Base-by-base conservation (phyloP, 116 monocot genomes). In the Papilionanthe hybrid region DNA sequence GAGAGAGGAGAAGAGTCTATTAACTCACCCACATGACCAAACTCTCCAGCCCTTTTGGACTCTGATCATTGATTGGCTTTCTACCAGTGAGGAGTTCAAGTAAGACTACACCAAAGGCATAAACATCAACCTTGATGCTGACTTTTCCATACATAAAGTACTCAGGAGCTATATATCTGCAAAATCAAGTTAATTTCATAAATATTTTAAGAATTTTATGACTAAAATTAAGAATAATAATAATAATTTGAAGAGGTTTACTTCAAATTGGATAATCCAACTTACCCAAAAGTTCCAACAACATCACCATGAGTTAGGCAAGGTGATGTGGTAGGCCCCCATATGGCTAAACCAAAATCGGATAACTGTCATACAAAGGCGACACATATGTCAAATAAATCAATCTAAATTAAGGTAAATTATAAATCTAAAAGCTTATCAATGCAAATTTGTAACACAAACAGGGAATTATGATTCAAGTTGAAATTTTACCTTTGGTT, bases 91-190 rank as follows among this genome's bases (percentile, higher is more conserved):
- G 63, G 25, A 99, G 84, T 74, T 99, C 95, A 37, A 95, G 93
- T 20, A 99, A 86, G 57, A 99, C 91, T 41, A 99, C 95, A 3
- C 99, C 99, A 58, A 91, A 95, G 20, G 99, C 87, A 71, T 99
- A 99, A 13, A 95, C 95, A 77, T 99, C 99, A 19, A 95, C 84
- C 86, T 95, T 95, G 7, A 87, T 86, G 79, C 90, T 95, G 9
- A 95, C 87, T 75, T 92, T 93, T 42, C 95, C 99, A 84, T 95
- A 91, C 98, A 94, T 98, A 58, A 98, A 94, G 43, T 98, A 98
- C 79, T 98, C 98, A 0, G 98, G 98, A 72, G 98, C 93, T 27
- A 95, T 89, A 67, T 95, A 95, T 27, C 94, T 93, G 79, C 47
- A 4, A 27, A 82, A 22, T 42, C 55, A 75, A 27, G 5, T 68